Evolutionary conservation across 257 asterid species (phyloP), one percentile per base, ranked within the genome.

Genomic region (Paulownia fortunei): DNA sequence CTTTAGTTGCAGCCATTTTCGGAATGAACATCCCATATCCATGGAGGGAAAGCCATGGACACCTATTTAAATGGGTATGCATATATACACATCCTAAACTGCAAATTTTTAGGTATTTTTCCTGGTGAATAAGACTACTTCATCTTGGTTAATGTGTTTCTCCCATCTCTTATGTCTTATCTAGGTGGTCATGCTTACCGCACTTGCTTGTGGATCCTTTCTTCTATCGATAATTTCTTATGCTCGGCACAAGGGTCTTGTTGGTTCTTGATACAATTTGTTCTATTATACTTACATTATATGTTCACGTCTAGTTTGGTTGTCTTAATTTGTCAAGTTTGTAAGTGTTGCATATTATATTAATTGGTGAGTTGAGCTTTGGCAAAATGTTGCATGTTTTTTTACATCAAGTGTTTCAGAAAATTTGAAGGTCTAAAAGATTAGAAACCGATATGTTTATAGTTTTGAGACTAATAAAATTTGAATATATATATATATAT

Each of bases 21-120:
- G 98, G 99, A 27, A 95, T 95, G 98, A 95, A 95, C 73, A 90
- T 95, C 64, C 93, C 92, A 8, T 76, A 93, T 79, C 84, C 90
- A 41, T 95, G 98, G 98, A 89, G 74, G 49, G 88, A 89, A 55
- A 83, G 69, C 83, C 97, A 91, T 71, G 88, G 91, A 30, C 65
- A 83, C 84, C 60, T 90, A n/a, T 92, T 95, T 77, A 93, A 95
- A 88, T 95, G 98, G 98, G 98, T 94, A 85, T 8, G 59, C 15
- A 19, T 12, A 6, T 34, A 5, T 69, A 52, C 27, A 39, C 8
- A 60, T 23, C 8, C 16, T 44, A 44, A 44, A n/a, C n/a, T n/a
- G n/a, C n/a, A n/a, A 30, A 30, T 30, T 30, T 30, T 30, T 30
- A 30, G 4, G 36, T 30, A 30, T 2, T 30, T 1, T 30, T 1